Evolutionary conservation across 805 yeast genomes (phyloP), one percentile per base, ranked within the genome.

Genomic region (Brettanomyces anomalus): DNA sequence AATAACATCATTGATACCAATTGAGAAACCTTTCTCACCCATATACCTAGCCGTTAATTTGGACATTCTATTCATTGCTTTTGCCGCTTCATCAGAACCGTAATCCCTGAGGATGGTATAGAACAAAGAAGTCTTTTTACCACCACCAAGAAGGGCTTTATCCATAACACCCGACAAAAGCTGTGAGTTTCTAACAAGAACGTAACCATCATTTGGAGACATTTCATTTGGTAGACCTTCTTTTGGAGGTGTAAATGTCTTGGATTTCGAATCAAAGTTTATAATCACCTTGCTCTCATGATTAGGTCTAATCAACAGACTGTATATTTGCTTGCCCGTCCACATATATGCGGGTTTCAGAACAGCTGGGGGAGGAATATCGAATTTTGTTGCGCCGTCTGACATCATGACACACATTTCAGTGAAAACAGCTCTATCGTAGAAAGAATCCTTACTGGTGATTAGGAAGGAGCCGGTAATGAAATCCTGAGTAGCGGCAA

Each of bases 401-500:
- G 94, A 82, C 99, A 93, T 93, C 95, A 89, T 88, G 18, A 94
- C 74, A 49, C 90, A 70, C 36, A 93, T 56, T 63, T 87, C 95
- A 4, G 82, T 78, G 44, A 93, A 77, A 7, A 85, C 70, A 2
- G 90, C 93, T 50, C 96, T 74, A 64, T 89, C 95, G 58, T 77
- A 90, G 62, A 93, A 93, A 2, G 95, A 76, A 62, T 94, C 97
- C 64, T 93, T 94, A 55, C 85, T 87, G 1, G 97, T 84, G 35
- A 93, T 85, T 56, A 93, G 70, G 61, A 81, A 93, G 0, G 97
- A 87, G 16, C 97, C 98, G 5, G 97, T 89, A 55, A 93, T 93
- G 70, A 93, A 93, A 77, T 93, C 99, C 70, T 93, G 99, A 1
- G 98, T 93, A 7, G 99, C 99, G 0, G 98, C 99, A 72, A 93